Conservation (phyloP, 768 basidiomycete genomes). For the Agrocybe chaxingu region DNA sequence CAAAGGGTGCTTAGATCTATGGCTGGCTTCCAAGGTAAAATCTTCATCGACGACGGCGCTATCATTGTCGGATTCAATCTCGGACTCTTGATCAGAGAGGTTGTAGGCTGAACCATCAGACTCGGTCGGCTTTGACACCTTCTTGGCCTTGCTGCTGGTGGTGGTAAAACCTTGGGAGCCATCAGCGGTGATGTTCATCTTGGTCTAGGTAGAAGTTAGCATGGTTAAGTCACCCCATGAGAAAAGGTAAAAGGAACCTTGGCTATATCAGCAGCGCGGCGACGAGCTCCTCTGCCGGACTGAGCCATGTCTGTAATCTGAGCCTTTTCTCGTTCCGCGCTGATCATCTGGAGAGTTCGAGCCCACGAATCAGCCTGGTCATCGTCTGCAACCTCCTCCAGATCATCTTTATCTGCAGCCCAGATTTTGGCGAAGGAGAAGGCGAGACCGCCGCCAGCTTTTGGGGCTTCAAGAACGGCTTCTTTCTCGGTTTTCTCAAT, state of each 20-base stretch:
- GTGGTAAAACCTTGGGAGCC: background rate
- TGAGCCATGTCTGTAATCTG: conserved; percentile 43
- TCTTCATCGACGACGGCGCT: conserved; percentile 16
- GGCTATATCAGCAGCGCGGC: conserved; percentile 65
- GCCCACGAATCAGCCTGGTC: conserved; percentile 82
- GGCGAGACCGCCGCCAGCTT: conserved; percentile 45
- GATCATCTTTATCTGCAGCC: conserved; percentile 70
- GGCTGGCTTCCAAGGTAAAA: conserved; percentile 9
- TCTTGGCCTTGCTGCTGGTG: conserved; percentile 15
- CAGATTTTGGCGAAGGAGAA: conserved; percentile 94
- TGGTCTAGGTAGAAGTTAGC: conserved; percentile 22
- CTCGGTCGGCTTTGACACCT: conserved; percentile 14
- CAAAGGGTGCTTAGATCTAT: conserved; percentile 13
- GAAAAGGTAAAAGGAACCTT: conserved; percentile 25
- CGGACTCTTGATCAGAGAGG: conserved; percentile 26
- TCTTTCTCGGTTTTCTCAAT: conserved; percentile 84
- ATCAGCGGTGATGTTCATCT: conserved; percentile 20
- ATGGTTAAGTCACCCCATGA: background rate
- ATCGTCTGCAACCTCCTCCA: conserved; percentile 66
- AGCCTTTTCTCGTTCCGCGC: conserved; percentile 37
- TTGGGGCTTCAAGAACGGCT: conserved; percentile 50
- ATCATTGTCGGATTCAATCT: conserved; percentile 19
- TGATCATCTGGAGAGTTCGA: conserved; percentile 57
- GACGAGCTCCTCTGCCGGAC: conserved; percentile 74
- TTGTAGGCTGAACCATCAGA: conserved; percentile 32